Evolutionary conservation across 1,284 basidiomycete genomes (phyloP).

Genomic region (Stygiomarasmius scandens): DNA sequence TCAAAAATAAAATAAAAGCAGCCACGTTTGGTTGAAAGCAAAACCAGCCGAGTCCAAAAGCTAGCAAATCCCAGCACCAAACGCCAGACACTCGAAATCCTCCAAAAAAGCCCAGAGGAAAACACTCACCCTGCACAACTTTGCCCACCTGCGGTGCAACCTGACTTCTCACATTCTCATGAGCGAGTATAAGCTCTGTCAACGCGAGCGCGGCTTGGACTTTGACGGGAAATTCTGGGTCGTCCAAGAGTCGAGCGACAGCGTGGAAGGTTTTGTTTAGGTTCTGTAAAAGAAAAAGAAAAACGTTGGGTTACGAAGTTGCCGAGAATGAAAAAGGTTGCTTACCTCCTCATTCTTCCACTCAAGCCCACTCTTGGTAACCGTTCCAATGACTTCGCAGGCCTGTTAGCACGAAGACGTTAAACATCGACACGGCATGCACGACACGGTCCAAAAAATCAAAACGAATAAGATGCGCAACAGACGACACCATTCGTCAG

Average conservation of each 20-base stretch:
- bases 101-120: no score
- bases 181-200: conserved; percentile 73
- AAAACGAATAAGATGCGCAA: conserved; percentile 9
- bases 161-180: conserved; percentile 68
- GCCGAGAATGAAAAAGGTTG: not conserved
- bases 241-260: conserved; percentile 65
- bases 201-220: conserved; percentile 84
- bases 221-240: conserved; percentile 81
- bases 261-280: conserved; percentile 66
- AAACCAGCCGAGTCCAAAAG: no score
- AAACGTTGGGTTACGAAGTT: not conserved
- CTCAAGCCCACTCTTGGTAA: conserved; percentile 65
- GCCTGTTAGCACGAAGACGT: conserved; percentile 63
- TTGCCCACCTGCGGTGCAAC: conserved; percentile 83
- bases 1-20: conserved; percentile 3
- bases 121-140: conserved; percentile 81
- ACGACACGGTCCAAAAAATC: no score
- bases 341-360: conserved; percentile 72
- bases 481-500: no score
- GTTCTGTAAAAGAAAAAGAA: conserved; percentile 43
- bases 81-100: no score
- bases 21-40: no score
- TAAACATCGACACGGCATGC: no score
- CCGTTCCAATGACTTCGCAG: conserved; percentile 76
- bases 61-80: no score